Evolutionary conservation across 2,329 filamentous ascomycete genomes (phyloP).

Genomic region (Pseudogymnoascus sp.): DNA sequence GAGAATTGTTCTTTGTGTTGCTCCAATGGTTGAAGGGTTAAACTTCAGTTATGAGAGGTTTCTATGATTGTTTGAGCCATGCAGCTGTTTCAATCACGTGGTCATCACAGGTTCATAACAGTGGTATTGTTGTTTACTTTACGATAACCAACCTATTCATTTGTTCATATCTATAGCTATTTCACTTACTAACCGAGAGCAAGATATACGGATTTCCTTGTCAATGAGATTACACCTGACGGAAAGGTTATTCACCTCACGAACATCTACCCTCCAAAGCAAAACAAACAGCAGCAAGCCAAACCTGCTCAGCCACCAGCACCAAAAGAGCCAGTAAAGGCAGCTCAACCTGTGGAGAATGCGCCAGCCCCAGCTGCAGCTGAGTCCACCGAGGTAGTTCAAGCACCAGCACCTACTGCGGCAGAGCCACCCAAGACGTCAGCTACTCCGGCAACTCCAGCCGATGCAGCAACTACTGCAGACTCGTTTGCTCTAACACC

Average conservation of each 20-base stretch:
- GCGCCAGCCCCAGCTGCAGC: not conserved
- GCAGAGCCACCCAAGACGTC: not conserved
- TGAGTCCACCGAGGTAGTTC: not conserved
- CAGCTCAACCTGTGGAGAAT: constrained; percentile 9
- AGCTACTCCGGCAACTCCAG: not conserved
- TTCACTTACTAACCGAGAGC: not conserved
- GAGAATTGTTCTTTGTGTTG: not conserved
- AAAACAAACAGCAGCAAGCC: not conserved
- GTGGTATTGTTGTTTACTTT: not conserved
- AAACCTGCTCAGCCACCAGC: constrained; percentile 17
- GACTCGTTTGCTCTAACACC: constrained; percentile 30
- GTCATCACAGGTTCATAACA: not conserved
- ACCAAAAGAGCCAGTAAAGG: constrained; percentile 11
- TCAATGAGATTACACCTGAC: constrained; percentile 60
- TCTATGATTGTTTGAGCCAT: not conserved
- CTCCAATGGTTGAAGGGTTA: not conserved
- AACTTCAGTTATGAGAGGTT: not conserved
- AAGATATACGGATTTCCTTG: constrained; percentile 66
- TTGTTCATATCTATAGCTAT: not conserved
- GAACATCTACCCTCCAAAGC: constrained; percentile 22
- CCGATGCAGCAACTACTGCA: not conserved
- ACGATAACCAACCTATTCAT: not conserved
- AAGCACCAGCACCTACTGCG: not conserved
- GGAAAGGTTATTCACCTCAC: constrained; percentile 56
- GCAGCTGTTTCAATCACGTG: not conserved